Conservation (phyloP, 805 yeast genomes). For the Lipomyces sp. region DNA sequence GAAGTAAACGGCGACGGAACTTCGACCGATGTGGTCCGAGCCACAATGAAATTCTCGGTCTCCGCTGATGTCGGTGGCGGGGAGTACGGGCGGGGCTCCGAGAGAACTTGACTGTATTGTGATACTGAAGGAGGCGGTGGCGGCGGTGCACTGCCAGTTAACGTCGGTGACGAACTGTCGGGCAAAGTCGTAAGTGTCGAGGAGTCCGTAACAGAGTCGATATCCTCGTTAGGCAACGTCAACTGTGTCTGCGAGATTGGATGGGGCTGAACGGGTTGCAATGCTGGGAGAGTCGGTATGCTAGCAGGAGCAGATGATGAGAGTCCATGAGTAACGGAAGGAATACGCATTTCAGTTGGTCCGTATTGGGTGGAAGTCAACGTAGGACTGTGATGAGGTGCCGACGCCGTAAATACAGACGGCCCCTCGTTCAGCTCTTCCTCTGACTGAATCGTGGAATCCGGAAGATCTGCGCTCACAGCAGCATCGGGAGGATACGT, state of each 20-base stretch:
- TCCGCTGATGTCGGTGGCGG: conserved; percentile 10
- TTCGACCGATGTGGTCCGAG: not conserved
- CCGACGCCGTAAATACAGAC: conserved; percentile 16
- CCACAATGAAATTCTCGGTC: not conserved
- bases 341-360: conserved; percentile 32
- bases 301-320: conserved; percentile 3
- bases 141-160: conserved; percentile 10
- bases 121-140: conserved; percentile 26
- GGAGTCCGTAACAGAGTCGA: not conserved
- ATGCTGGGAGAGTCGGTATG: conserved; percentile 9
- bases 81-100: conserved; percentile 18
- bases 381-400: not conserved
- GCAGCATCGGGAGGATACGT: conserved; percentile 28
- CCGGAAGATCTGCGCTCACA: conserved; percentile 12
- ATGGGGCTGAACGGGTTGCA: conserved; percentile 21
- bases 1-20: conserved; percentile 15
- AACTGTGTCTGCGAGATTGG: conserved; percentile 28
- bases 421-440: conserved; percentile 33
- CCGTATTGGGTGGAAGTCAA: conserved; percentile 17
- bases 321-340: conserved; percentile 13
- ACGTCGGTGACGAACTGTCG: not conserved
- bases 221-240: not conserved
- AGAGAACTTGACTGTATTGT: conserved; percentile 19
- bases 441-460: conserved; percentile 19
- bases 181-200: not conserved